Evolutionary conservation across 2,329 filamentous ascomycete genomes (phyloP), one percentile per base, ranked within the genome.

Genomic region (Curvularia hawaiiensis): DNA sequence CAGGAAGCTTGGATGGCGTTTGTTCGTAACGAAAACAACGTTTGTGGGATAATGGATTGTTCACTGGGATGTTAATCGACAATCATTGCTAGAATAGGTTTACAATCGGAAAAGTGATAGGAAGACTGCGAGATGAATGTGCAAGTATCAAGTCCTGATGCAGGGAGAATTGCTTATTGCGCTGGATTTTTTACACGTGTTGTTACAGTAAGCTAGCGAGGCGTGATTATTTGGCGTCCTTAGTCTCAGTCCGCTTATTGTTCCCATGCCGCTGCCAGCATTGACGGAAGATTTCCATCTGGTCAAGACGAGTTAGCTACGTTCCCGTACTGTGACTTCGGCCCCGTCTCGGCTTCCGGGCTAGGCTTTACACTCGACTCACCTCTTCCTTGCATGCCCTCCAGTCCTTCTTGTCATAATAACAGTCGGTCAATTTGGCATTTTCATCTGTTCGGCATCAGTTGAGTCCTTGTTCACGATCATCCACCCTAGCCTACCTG

Each of bases 361-460:
- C 54, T 39, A 48, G 38, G 33, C 35, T 52, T 31, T 11, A 38
- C 48, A 41, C 30, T 59, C 26, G 28, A 79, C 90, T 81, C 76
- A 96, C 94, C 86, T 98, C 94, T 65, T 87, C 83, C 73, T 90
- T 90, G 78, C 95, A 99, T 56, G 84, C 83, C 67, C 95, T 84
- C 94, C 95, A 99, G 75, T 99, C 95, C 75, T 93, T 97, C 83
- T 93, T 97, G 54, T 94, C 92, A 73, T 87, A 97, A 77, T 96
- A 97, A 78, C 95, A 99, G 76, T 98, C 91, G 35, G 92, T 97
- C 88, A 99, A 85, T 72, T 88, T 93, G 52, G 85, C 81, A 72
- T 98, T 97, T 73, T 98, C 94, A 22, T 86, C 94, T 97, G 65
- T 18, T 3, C 26, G 4, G 22, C 3, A 24, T 59, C 26, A 60